Conservation (phyloP, 78 protist genomes). For the Diacronema lutheri region DNA sequence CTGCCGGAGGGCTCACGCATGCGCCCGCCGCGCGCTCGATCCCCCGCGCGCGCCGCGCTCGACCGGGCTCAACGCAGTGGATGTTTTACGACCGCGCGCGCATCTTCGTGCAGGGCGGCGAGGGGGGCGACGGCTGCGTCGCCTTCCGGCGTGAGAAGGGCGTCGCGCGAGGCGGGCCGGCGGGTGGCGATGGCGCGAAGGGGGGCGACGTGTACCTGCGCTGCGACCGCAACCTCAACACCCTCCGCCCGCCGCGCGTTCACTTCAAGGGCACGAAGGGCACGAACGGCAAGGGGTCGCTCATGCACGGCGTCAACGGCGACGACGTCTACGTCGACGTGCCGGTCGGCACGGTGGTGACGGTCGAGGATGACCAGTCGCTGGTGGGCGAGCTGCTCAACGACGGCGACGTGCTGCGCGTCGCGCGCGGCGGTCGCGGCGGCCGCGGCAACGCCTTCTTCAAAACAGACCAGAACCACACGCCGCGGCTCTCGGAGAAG, state of each 20-base stretch:
- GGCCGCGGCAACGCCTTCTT: slow-evolving; percentile 16
- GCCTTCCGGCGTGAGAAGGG: slow-evolving; percentile 14
- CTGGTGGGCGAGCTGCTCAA: neutral
- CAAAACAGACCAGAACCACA: neutral
- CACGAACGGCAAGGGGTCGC: neutral
- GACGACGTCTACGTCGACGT: neutral
- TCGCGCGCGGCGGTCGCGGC: slow-evolving; percentile 21
- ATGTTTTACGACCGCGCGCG: slow-evolving; percentile 18
- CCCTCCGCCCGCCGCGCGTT: neutral
- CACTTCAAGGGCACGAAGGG: neutral
- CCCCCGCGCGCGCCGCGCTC: too few species aligned
- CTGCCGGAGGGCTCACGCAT: too few species aligned
- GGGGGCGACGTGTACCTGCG: slow-evolving; percentile 15
- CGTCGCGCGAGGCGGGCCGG: slow-evolving; percentile 9
- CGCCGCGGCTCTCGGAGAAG: slow-evolving; percentile 23
- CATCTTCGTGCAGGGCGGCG: neutral
- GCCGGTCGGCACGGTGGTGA: slow-evolving; percentile 11
- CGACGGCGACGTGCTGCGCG: neutral
- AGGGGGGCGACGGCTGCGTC: slow-evolving; percentile 47
- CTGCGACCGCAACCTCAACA: neutral
- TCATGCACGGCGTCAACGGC: neutral
- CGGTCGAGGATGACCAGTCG: neutral
- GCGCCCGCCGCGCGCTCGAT: too few species aligned
- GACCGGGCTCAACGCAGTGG: too few species aligned
- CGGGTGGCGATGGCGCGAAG: slow-evolving; percentile 42